These are phyloP conservation scores for Beauveria sp. DNA, from an alignment of 2,329 filamentous ascomycete species.

Conservation along the genomic window DNA sequence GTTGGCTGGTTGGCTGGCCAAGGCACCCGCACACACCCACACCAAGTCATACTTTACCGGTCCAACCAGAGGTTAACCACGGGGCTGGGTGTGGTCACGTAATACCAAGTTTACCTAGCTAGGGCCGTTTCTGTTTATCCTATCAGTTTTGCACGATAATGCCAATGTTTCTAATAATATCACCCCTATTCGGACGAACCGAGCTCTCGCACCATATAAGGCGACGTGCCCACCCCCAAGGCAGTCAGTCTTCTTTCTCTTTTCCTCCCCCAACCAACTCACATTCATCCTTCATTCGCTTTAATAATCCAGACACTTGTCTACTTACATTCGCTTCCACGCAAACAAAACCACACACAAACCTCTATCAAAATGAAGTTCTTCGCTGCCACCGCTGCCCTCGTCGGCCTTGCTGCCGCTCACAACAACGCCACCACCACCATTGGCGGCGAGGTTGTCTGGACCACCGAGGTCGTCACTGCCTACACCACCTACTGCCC, in stretches of 20 bases:
- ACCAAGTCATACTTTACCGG: neutral
- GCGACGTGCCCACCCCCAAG: neutral
- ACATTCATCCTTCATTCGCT: conserved; percentile 7
- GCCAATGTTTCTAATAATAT: conserved; percentile 7
- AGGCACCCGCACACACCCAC: neutral
- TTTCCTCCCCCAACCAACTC: conserved; percentile 3
- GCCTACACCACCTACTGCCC: conserved; percentile 68
- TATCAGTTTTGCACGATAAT: neutral
- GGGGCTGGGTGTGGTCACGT: conserved; percentile 2
- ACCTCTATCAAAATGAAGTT: conserved; percentile 55
- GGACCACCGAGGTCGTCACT: conserved; percentile 58
- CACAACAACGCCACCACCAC: conserved; percentile 29
- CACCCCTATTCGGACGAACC: neutral
- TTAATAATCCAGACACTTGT: neutral
- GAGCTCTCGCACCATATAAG: conserved; percentile 5
- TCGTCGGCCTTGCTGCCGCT: conserved; percentile 38
- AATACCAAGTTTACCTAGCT: neutral
- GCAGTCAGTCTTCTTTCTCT: neutral
- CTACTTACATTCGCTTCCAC: conserved; percentile 8
- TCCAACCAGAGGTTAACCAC: neutral
- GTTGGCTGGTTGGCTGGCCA: too few relatives aligned
- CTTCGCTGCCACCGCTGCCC: conserved; percentile 40
- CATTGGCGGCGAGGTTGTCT: conserved; percentile 24
- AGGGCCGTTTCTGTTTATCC: neutral
- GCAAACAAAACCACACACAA: neutral